A percentile compares a stretch with the other conserved stretches of the same genome.
phyloP scores from a whole-genome alignment of 495 filamentous ascomycete genomes.

The Penicillium alfredii region DNA sequence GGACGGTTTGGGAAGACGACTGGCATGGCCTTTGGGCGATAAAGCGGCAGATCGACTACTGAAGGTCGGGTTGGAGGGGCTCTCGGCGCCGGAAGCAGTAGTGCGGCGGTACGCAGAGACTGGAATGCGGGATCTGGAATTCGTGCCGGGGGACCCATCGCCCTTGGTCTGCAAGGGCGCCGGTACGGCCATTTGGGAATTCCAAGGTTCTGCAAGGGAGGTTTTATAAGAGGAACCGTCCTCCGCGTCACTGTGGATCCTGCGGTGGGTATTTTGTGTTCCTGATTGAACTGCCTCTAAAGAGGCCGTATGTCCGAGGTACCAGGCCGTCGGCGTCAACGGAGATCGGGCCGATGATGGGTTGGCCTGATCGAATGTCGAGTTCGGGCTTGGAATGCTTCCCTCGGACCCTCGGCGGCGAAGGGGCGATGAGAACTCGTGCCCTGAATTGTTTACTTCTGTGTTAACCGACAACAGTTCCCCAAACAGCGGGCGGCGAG shows the following conservation, averaged over 20 bases:
- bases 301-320: constrained; percentile 42
- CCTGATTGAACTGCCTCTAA: constrained; percentile 41
- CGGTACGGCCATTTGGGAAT: constrained; percentile 36
- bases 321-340: constrained; percentile 53
- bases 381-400: constrained; percentile 46
- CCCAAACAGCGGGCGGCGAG: constrained; percentile 45
- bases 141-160: constrained; percentile 30
- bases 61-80: constrained; percentile 41
- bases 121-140: constrained; percentile 55
- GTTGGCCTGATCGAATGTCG: constrained; percentile 43
- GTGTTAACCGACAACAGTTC: constrained; percentile 42
- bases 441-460: constrained; percentile 29
- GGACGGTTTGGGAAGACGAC: constrained; percentile 42
- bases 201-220: constrained; percentile 26
- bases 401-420: constrained; percentile 50
- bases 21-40: constrained; percentile 41
- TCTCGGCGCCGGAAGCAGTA: constrained; percentile 42
- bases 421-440: constrained; percentile 35
- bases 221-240: constrained; percentile 16
- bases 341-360: constrained; percentile 33
- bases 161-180: constrained; percentile 30
- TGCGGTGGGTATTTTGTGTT: constrained; percentile 36
- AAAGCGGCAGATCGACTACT: constrained; percentile 29
- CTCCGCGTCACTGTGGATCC: constrained; percentile 43
- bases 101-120: constrained; percentile 45